Evolutionary conservation across 225 moss, liverwort and hornwort genomes (phyloP), one percentile per base, ranked within the genome.

Genomic region (Thuidium tamariscinum): DNA sequence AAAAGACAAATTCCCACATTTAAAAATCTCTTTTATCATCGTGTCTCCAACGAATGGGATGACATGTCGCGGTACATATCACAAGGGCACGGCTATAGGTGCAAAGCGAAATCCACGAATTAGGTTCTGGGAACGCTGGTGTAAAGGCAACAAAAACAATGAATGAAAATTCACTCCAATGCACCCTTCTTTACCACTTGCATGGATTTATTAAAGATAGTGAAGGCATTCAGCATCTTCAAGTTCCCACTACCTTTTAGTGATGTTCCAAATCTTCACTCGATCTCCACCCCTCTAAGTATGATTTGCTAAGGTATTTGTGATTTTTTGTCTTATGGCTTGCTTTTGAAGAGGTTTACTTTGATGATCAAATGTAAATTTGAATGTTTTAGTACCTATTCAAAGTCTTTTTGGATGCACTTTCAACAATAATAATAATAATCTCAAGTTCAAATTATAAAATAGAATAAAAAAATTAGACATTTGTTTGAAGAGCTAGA

Each of bases 201-300:
- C 0, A 0, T 0, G 0, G 3, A n/a, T 20, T 20, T 5, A 1
- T 65, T n/a, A 65, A 65, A 65, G 5, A 65, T n/a, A 1, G 3
- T n/a, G 3, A 65, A 65, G n/a, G 9, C 2, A 34, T 65, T 1
- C 1, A 0, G 20, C 0, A 0, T 10, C 20, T 10, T 19, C 3
- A 65, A 65, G 19, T 65, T n/a, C 1, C 10, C 1, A 20, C 19
- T 19, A 10, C 3, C 10, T 10, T 29, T 27, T 13, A 60, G 13
- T 29, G 3, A 65, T 64, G 19, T 65, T 8, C 11, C 3, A 65
- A 65, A 65, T n/a, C 20, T n/a, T 36, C 20, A 36, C 11, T 20
- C n/a, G n/a, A n/a, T n/a, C n/a, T 5, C 36, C 3, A 36, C 5
- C 36, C 10, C 3, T 10, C 11, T 3, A 65, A 11, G 2, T n/a